Evolutionary conservation across 1,139 yeast genomes (phyloP).

Genomic region (Petasospora rhodanensis): DNA sequence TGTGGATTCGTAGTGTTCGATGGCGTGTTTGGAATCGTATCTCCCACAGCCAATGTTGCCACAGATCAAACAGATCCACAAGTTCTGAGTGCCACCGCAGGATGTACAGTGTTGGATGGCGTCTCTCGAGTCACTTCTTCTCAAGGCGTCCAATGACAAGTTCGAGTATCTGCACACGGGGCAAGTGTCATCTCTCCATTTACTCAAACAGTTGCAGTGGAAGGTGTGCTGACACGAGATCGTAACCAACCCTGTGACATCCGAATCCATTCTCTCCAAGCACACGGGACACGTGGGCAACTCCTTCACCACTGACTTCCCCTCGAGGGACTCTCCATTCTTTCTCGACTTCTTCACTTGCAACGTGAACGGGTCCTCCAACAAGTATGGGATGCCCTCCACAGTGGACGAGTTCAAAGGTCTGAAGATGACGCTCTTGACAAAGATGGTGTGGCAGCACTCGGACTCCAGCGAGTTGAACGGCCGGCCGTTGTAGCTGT

Average conservation of each 20-base stretch:
- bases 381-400: constrained; percentile 54
- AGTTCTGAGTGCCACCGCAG: constrained; percentile 62
- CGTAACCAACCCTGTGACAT: constrained; percentile 75
- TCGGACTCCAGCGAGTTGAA: constrained; percentile 92
- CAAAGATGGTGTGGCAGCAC: constrained; percentile 69
- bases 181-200: constrained; percentile 89
- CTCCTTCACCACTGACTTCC: constrained; percentile 40
- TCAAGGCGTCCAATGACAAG: constrained; percentile 20
- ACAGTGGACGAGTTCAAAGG: constrained; percentile 21
- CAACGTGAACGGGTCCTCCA: constrained; percentile 69
- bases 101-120: constrained; percentile 35
- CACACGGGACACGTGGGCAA: constrained; percentile 95
- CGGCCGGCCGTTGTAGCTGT: constrained; percentile 62
- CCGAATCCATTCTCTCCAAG: constrained; percentile 82
- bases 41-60: constrained; percentile 91
- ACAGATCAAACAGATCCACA: constrained; percentile 90
- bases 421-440: constrained; percentile 53
- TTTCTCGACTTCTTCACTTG: constrained; percentile 22
- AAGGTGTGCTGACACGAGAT: constrained; percentile 93
- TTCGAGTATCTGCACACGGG: constrained; percentile 86
- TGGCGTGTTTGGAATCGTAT: constrained; percentile 83
- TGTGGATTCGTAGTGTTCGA: constrained; percentile 70
- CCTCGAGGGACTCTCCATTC: constrained; percentile 1
- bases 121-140: constrained; percentile 19
- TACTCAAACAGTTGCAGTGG: constrained; percentile 83